Base-by-base conservation (phyloP, 2,329 filamentous ascomycete genomes). In the Colletotrichum sp. region DNA sequence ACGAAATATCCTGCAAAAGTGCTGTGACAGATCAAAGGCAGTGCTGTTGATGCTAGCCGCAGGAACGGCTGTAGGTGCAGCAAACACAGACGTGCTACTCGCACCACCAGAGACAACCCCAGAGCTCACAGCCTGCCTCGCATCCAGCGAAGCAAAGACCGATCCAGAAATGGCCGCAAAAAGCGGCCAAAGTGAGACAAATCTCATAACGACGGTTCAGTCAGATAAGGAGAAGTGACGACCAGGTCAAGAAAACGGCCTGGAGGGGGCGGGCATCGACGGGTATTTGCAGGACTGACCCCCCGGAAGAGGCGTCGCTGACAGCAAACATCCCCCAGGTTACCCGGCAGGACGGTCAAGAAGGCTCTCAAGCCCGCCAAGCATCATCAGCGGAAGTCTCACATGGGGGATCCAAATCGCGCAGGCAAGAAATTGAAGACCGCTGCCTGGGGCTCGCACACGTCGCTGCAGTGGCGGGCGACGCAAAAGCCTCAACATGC, bases 41-140 rank as follows among this genome's bases (percentile, higher is more conserved):
- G 48, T 74, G 27, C 72, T 74, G 28, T 74, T 74, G 25, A 71
- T 39, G 34, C 12, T 39, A 15, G 72, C 67, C 9, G 72, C 72
- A n/a, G 68, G 72, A 2, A 66, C 34, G 12, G 72, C 55, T 15
- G 72, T 75, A 36, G 72, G 72, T 2, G 72, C 72, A 25, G 61
- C 39, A 34, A 75, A 75, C 13, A 75, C 55, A 30, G 72, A 63
- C 16, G 72, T 71, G 6, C 32, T 32, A 32, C 19, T 27, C 4
- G n/a, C 27, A 5, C 22, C 22, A 3, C 25, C 34, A 16, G 39
- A 15, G n/a, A 65, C 22, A 1, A 32, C 25, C 22, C 25, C 12
- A 2, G n/a, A 25, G 44, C 30, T 57, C 44, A 8, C 25, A 8
- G 16, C 64, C 25, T 73, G 71, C 32, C 71, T 69, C 12, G 22